A percentile compares a stretch with the other conserved stretches of the same genome.
Evolutionary conservation across 495 filamentous ascomycete species (phyloP).

Genomic region (Hypoxylon cercidicola): DNA sequence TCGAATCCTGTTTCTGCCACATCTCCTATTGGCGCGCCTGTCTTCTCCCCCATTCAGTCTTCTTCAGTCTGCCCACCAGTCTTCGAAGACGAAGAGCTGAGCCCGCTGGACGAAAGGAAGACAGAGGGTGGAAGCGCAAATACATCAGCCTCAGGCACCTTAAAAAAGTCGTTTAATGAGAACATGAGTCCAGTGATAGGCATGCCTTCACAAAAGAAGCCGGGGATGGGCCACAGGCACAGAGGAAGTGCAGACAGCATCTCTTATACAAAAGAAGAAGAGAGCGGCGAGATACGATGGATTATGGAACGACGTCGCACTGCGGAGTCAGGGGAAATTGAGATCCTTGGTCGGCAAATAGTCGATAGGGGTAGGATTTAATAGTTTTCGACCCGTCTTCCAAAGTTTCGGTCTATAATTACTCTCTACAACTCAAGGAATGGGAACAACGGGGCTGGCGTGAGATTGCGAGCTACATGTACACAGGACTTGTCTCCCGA

Average conservation of each 20-base stretch:
- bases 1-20: slow-evolving; percentile 24
- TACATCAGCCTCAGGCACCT: slow-evolving; percentile 24
- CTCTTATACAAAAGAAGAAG: slow-evolving; percentile 64
- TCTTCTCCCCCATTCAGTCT: slow-evolving; percentile 41
- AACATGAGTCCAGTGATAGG: slow-evolving; percentile 29
- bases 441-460: slow-evolving; percentile 4
- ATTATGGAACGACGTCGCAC: slow-evolving; percentile 66
- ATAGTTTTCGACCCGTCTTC: slow-evolving; percentile 23
- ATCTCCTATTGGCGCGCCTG: slow-evolving; percentile 26
- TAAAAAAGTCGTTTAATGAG: slow-evolving; percentile 24
- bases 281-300: slow-evolving; percentile 63
- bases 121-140: slow-evolving; percentile 4
- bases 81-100: slow-evolving; percentile 51
- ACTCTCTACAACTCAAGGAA: neutral
- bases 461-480: slow-evolving; percentile 5
- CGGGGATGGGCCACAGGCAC: slow-evolving; percentile 56
- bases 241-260: slow-evolving; percentile 66
- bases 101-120: slow-evolving; percentile 23
- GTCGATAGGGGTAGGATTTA: slow-evolving; percentile 42
- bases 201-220: slow-evolving; percentile 36
- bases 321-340: slow-evolving; percentile 62
- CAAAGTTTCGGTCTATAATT: neutral
- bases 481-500: neutral
- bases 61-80: slow-evolving; percentile 51
- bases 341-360: slow-evolving; percentile 47